A percentile compares a stretch with the other conserved stretches of the same genome.
Evolutionary conservation across 1,139 yeast species (phyloP).

Genomic region (Saccharomyces hybrid): DNA sequence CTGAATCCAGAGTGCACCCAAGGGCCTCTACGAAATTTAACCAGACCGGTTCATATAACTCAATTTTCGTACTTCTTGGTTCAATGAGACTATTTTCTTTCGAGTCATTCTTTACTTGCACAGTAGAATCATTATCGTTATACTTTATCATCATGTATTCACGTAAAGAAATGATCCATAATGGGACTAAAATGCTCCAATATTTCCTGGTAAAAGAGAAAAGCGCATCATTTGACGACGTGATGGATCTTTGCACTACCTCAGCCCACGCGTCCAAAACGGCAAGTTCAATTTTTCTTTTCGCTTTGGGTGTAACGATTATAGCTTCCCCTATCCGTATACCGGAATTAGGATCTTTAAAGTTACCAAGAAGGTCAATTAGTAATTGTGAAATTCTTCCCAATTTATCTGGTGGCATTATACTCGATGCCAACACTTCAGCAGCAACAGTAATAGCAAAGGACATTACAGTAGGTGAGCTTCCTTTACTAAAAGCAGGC

Average conservation of each 20-base stretch:
- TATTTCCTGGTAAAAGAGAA: constrained; percentile 48
- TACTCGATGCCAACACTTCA: constrained; percentile 56
- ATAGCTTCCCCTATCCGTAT: constrained; percentile 36
- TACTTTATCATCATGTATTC: constrained; percentile 69
- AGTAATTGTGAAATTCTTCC: constrained; percentile 62
- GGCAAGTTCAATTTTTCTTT: constrained; percentile 59
- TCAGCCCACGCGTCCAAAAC: constrained; percentile 88
- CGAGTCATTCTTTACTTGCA: constrained; percentile 25
- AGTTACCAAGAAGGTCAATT: constrained; percentile 59
- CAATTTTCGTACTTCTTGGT: constrained; percentile 36
- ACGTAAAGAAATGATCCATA: constrained; percentile 72
- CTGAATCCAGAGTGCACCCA: constrained; percentile 54
- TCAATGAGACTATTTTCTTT: constrained; percentile 13
- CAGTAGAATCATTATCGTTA: constrained; percentile 19
- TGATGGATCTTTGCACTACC: constrained; percentile 46
- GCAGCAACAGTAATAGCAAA: constrained; percentile 77
- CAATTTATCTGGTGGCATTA: constrained; percentile 43
- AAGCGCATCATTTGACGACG: constrained; percentile 34
- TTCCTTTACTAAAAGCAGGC: constrained; percentile 76
- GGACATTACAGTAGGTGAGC: constrained; percentile 67
- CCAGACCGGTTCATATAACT: constrained; percentile 65
- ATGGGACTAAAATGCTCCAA: constrained; percentile 52
- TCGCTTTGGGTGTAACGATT: constrained; percentile 41
- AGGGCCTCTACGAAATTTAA: constrained; percentile 70
- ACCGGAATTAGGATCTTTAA: constrained; percentile 24